A percentile compares a stretch with the other conserved stretches of the same genome.
Evolutionary conservation across 2,329 filamentous ascomycete species (phyloP).

Genomic region (Fusarium liriodendri): DNA sequence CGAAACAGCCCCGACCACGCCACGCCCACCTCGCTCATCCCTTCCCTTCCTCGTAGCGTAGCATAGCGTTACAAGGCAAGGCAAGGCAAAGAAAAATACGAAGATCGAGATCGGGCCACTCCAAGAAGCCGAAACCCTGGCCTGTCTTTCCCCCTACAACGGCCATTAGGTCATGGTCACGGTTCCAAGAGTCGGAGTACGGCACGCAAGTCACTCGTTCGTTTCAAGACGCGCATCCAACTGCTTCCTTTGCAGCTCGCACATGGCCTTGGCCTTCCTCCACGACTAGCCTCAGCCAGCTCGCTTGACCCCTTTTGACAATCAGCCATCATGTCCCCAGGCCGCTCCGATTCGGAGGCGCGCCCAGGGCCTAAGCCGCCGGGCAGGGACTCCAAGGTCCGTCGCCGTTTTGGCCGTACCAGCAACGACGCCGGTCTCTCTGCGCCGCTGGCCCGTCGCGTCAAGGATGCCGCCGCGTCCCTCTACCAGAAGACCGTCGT

Average conservation of each 20-base stretch:
- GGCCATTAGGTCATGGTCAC: constrained; percentile 14
- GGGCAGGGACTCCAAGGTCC: constrained; percentile 15
- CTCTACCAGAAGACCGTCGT: constrained; percentile 55
- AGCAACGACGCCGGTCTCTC: constrained; percentile 19
- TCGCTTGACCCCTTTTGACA: constrained; percentile 24
- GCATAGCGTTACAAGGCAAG: constrained; percentile 25
- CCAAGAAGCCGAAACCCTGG: not conserved
- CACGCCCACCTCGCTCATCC: constrained; percentile 22
- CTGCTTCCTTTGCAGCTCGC: constrained; percentile 2
- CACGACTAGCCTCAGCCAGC: constrained; percentile 27
- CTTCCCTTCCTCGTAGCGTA: constrained; percentile 11
- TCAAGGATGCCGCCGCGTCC: constrained; percentile 33
- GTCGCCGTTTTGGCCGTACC: constrained; percentile 17
- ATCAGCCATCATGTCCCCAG: constrained; percentile 33
- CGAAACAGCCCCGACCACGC: constrained; percentile 19
- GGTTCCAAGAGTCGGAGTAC: constrained; percentile 6
- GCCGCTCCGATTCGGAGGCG: constrained; percentile 22
- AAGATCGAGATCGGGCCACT: constrained; percentile 26
- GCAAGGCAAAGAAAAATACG: constrained; percentile 14
- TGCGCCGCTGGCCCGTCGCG: constrained; percentile 30
- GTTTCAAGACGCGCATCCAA: constrained; percentile 22
- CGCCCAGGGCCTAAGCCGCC: constrained; percentile 16
- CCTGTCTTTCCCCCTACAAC: constrained; percentile 24
- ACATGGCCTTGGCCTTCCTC: constrained; percentile 7
- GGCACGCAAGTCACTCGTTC: constrained; percentile 32